phyloP scores from a whole-genome alignment of 257 asterid species.

The Jaltomata sinuosa region DNA sequence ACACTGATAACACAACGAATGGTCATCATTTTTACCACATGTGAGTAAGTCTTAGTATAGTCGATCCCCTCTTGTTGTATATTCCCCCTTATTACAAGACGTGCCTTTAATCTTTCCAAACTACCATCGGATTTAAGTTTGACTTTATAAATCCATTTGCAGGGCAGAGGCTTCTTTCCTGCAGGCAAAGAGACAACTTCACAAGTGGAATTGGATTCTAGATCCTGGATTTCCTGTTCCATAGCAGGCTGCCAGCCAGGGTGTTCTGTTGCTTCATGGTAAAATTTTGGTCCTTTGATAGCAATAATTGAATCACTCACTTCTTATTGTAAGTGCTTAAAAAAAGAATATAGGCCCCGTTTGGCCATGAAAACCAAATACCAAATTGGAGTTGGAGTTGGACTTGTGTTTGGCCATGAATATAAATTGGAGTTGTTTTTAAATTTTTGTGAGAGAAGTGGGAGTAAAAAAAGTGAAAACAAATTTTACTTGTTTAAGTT shows the following conservation, averaged over 20 bases:
- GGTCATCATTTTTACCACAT: not conserved
- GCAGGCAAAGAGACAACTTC: not conserved
- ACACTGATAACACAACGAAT: not conserved
- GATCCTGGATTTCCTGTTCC: not conserved
- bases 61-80: not conserved
- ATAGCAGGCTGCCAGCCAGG: not conserved
- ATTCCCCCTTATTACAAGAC: not conserved
- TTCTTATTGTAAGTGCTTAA: not conserved
- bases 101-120: not conserved
- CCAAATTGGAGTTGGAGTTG: too few relatives aligned
- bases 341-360: not conserved
- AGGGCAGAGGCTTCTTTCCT: not conserved
- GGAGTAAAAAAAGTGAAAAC: too few relatives aligned
- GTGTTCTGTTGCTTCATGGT: not conserved
- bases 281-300: not conserved
- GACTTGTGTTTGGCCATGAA: too few relatives aligned
- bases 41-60: not conserved
- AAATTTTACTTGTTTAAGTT: too few relatives aligned
- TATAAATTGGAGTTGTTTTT: too few relatives aligned
- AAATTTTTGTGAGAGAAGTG: too few relatives aligned
- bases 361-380: too few relatives aligned
- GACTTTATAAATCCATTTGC: not conserved
- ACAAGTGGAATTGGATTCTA: not conserved
- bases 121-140: not conserved
- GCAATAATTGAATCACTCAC: not conserved